These are phyloP conservation scores for Saturnispora gosingensis DNA, from an alignment of 805 yeast species.

Conservation along the genomic window DNA sequence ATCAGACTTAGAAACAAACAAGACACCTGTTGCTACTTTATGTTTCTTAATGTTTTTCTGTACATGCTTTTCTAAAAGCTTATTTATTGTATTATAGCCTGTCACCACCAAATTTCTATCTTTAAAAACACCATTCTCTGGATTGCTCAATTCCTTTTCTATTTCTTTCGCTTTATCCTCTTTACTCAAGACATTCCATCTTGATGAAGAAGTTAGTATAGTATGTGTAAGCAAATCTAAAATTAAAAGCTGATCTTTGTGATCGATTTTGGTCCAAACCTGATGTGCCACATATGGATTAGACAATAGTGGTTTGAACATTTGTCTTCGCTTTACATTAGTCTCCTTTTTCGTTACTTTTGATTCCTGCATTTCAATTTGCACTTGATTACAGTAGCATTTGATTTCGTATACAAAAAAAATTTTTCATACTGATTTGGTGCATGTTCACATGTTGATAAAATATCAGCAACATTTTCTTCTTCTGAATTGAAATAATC, in stretches of 20 bases:
- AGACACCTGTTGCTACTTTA: constrained; percentile 20
- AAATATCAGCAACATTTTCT: background rate
- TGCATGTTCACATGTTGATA: constrained; percentile 5
- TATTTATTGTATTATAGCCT: constrained; percentile 52
- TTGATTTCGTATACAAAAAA: background rate
- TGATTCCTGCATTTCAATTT: background rate
- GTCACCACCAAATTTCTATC: constrained; percentile 21
- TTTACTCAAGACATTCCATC: constrained; percentile 18
- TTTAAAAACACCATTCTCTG: background rate
- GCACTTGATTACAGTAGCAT: too few relatives aligned
- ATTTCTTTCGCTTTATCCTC: constrained; percentile 22
- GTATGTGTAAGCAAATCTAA: constrained; percentile 18
- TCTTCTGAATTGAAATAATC: background rate
- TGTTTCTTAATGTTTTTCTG: constrained; percentile 12
- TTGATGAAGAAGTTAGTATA: constrained; percentile 9
- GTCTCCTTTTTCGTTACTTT: constrained; percentile 26
- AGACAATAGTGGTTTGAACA: constrained; percentile 55
- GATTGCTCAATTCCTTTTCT: constrained; percentile 11
- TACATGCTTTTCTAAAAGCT: constrained; percentile 37
- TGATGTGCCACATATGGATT: constrained; percentile 46
- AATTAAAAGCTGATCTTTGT: constrained; percentile 24
- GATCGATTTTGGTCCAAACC: constrained; percentile 34
- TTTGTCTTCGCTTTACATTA: constrained; percentile 43
- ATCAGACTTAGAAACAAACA: constrained; percentile 48
- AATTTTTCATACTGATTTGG: background rate